Evolutionary conservation across 805 yeast genomes (phyloP), one percentile per base, ranked within the genome.

Genomic region (Lipomyces yamanashiensis): DNA sequence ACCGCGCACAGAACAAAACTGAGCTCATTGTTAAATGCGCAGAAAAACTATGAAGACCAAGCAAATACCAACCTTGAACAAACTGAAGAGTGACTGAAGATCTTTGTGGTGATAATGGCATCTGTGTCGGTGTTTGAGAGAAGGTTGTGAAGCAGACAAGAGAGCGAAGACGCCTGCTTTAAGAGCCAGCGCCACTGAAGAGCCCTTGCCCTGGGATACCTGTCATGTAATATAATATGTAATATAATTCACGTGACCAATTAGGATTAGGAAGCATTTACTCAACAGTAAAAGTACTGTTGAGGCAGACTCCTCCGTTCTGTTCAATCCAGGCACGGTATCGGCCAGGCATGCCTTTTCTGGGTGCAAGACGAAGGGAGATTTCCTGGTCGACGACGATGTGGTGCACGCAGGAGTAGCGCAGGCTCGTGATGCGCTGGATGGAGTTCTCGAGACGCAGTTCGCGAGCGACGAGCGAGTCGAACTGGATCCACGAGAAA

Each of bases 401-500:
- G 15, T 15, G 19, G 12, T 53, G 52, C 39, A 66, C 53, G 60
- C 69, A 66, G 19, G 64, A 54, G 44, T 66, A 66, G 48, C 43
- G n/a, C 13, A 64, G 56, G 17, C 45, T 10, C 34, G n/a, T 17
- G 23, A 61, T 64, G 2, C 41, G 17, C 39, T 28, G 33, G 15
- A 41, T n/a, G 39, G 19, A 37, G n/a, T 12, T 17, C 7, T 50
- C 15, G 41, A 49, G n/a, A 17, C 13, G 12, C 54, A 58, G 10
- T 54, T 23, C 39, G 41, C 45, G 8, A 47, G 40, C 37, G 48
- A 62, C 56, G 7, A 28, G 13, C 7, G 37, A 13, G 33, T 64
- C 64, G 39, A 58, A 66, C 51, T 63, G 68, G 12, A 84, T 75
- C 84, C 86, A 87, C 60, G 84, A 82, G 39, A 90, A 72, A 43